Base-by-base conservation (phyloP, 768 basidiomycete genomes). In the Lactarius indigo region DNA sequence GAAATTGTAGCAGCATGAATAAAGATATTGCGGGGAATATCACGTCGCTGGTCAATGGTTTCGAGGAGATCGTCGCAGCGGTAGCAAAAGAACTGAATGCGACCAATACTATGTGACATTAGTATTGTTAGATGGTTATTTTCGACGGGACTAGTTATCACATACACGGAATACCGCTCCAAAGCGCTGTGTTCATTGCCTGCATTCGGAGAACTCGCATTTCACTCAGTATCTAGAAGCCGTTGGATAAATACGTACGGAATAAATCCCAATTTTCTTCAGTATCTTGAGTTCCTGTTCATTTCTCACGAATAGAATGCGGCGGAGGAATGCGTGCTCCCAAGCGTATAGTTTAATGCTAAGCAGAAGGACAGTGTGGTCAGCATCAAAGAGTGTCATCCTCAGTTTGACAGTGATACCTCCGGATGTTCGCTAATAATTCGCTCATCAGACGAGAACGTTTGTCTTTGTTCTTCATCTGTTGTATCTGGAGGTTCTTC, bases 21-120 rank as follows among this genome's bases (percentile, higher is more conserved):
- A 96, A 78, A 0, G 92, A 89, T 68, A 98, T 94, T 0, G 92
- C 88, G n/a, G 96, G 96, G 83, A 98, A 98, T 69, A 98, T 96
- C 59, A 94, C 79, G 68, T 97, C 95, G 0, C 90, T 85, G 0
- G 96, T 98, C 1, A 98, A 76, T 4, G 94, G 92, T 33, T 75
- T 82, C 1, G 82, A 75, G 5, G 87, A 86, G 1, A 83, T 82
- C 20, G 80, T 72, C 0, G 91, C 87, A 8, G 91, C 91, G 0
- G 83, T 83, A 8, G 91, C 87, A 70, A 96, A 90, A 0, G 92
- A 93, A 72, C 89, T 87, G 75, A 94, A 90, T 15, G 90, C 90
- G 6, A 93, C 92, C 3, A 92, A 78, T 17, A 92, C 82, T 81
- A 37, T 37, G 55, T 20, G 31, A 1, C 23, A 58, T 47, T 41